phyloP scores from a whole-genome alignment of 257 asterid species.

The Gentiana straminea region DNA sequence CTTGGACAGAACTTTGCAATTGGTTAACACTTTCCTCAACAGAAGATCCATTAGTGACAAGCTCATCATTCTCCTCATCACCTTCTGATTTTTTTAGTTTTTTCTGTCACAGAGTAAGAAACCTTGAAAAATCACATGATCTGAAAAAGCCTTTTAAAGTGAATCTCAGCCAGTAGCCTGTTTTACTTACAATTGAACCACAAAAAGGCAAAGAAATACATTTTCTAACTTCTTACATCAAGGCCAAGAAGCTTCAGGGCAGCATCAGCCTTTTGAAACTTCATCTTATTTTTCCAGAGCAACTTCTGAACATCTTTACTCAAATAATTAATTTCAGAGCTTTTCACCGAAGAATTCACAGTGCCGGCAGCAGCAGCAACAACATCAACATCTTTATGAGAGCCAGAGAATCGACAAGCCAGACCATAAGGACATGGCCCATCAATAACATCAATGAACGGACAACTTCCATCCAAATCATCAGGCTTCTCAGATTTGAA shows the following conservation, averaged over 20 bases:
- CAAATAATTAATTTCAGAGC: conserved; percentile 49
- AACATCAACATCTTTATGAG: conserved; percentile 40
- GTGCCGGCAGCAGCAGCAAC: conserved; percentile 1
- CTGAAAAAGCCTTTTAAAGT: not conserved
- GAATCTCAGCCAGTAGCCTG: not conserved
- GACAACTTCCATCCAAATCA: conserved; percentile 80
- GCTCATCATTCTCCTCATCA: conserved; percentile 30
- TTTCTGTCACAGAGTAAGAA: conserved; percentile 5
- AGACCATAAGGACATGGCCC: conserved; percentile 79
- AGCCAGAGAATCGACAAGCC: conserved; percentile 74
- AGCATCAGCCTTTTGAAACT: conserved; percentile 72
- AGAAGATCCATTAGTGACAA: conserved; percentile 22
- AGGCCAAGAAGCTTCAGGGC: conserved; percentile 71
- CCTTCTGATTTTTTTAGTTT: conserved; percentile 30
- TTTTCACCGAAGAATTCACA: conserved; percentile 12
- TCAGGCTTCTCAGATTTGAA: conserved; percentile 77
- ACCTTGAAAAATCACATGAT: not conserved
- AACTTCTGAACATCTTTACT: conserved; percentile 87
- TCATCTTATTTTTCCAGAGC: conserved; percentile 89
- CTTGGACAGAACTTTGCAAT: conserved; percentile 21
- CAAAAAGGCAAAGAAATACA: not conserved
- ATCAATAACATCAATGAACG: conserved; percentile 35
- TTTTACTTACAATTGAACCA: not conserved
- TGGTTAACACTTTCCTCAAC: conserved; percentile 26
- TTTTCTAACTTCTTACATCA: conserved; percentile 22